Percentiles rank a stretch among this genome's conserved stretches.
Conservation (phyloP, 1,284 basidiomycete species). For the Ceratobasidium sp. region DNA sequence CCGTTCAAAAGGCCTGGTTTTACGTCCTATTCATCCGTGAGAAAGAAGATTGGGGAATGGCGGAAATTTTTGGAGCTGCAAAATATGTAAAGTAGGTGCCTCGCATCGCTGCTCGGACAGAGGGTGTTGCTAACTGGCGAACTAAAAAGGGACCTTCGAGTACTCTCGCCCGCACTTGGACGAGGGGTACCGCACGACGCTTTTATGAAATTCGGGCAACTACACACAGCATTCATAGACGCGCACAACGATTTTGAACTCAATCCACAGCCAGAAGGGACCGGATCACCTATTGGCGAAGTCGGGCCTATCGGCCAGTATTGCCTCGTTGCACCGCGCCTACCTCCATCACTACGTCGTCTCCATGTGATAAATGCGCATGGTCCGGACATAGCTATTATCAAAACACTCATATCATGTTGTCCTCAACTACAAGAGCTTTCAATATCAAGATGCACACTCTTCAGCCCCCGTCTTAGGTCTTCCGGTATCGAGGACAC, state of each 20-base stretch:
- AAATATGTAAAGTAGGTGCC: conserved; percentile 6
- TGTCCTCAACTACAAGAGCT: conserved; percentile 21
- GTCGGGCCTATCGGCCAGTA: conserved; percentile 16
- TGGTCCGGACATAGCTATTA: conserved; percentile 15
- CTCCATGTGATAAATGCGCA: conserved; percentile 25
- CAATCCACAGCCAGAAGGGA: background rate
- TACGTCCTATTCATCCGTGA: background rate
- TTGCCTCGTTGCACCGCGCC: conserved; percentile 7
- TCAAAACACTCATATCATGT: conserved; percentile 1
- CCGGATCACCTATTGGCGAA: background rate
- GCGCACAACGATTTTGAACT: conserved; percentile 16
- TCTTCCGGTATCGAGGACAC: background rate
- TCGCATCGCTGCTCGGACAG: too few species aligned
- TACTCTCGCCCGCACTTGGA: background rate
- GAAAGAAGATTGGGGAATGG: conserved; percentile 8
- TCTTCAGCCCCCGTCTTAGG: conserved; percentile 24
- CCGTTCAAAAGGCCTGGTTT: conserved; percentile 18
- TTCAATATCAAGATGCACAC: conserved; percentile 28
- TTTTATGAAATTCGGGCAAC: background rate
- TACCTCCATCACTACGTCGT: conserved; percentile 24
- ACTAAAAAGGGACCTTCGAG: background rate
- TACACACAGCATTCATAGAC: conserved; percentile 4
- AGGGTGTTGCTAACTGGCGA: too few species aligned
- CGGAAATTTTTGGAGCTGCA: background rate
- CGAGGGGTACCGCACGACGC: background rate